These are phyloP conservation scores for Diaporthe humulicola DNA, from an alignment of 2,329 filamentous ascomycete genomes.

Conservation along the genomic window DNA sequence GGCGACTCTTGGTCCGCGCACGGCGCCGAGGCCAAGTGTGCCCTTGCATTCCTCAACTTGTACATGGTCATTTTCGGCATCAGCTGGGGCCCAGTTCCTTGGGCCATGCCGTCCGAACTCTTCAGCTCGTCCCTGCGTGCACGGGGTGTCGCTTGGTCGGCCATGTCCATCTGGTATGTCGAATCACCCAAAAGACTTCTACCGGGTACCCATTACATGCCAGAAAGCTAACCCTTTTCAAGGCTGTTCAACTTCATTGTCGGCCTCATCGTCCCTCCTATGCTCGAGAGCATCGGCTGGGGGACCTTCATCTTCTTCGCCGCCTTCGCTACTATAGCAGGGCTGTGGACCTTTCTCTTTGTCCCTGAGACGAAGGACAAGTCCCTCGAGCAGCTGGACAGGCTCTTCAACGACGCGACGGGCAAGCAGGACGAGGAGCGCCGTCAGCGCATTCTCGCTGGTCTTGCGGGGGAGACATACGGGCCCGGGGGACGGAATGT, in stretches of 20 bases:
- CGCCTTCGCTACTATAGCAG: conserved; percentile 64
- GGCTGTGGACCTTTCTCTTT: conserved; percentile 67
- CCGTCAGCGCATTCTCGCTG: conserved; percentile 12
- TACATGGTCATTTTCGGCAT: conserved; percentile 31
- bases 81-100: conserved; percentile 28
- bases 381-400: conserved; percentile 65
- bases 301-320: conserved; percentile 74
- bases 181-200: background rate
- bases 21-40: conserved; percentile 44
- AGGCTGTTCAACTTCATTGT: conserved; percentile 56
- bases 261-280: conserved; percentile 44
- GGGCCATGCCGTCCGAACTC: conserved; percentile 49
- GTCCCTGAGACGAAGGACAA: conserved; percentile 68
- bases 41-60: conserved; percentile 23
- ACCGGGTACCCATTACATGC: conserved; percentile 8
- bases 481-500: background rate
- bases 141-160: conserved; percentile 57
- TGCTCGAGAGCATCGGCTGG: conserved; percentile 53
- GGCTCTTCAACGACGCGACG: conserved; percentile 55
- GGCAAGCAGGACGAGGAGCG: conserved; percentile 24
- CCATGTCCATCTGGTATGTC: conserved; percentile 46
- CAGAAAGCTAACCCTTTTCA: conserved; percentile 40
- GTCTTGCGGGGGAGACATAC: conserved; percentile 9
- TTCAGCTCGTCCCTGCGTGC: conserved; percentile 42
- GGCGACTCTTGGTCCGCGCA: conserved; percentile 64